Conservation (phyloP, 371 early-diverging fungal species). For the Mucor irregularis region DNA sequence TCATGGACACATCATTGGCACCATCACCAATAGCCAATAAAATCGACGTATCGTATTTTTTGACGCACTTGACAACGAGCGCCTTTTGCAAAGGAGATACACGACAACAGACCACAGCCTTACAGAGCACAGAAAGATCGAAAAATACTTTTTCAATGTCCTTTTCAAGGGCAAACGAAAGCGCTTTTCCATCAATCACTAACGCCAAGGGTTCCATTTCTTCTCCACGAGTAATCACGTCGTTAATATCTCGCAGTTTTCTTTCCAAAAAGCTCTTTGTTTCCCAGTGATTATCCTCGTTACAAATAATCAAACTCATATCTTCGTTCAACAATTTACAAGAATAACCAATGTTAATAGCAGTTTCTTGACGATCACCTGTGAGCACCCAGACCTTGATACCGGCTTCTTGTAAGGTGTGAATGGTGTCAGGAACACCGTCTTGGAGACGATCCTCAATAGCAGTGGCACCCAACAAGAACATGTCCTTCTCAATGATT, state of each 20-base stretch:
- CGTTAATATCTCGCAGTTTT: constrained; percentile 70
- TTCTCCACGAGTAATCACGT: constrained; percentile 52
- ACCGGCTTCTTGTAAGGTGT: constrained; percentile 91
- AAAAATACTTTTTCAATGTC: constrained; percentile 49
- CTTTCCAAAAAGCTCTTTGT: constrained; percentile 77
- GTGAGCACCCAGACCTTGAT: constrained; percentile 97
- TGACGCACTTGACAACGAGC: constrained; percentile 78
- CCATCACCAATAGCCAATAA: constrained; percentile 97
- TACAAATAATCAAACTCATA: constrained; percentile 80
- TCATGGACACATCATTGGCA: constrained; percentile 97
- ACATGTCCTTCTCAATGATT: constrained; percentile 89
- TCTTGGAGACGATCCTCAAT: constrained; percentile 99
- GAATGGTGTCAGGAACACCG: constrained; percentile 96
- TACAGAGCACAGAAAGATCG: constrained; percentile 52
- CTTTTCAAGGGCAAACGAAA: constrained; percentile 71
- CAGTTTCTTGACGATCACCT: constrained; percentile 93
- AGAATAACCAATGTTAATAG: constrained; percentile 91
- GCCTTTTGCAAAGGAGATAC: constrained; percentile 96
- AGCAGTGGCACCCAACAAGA: constrained; percentile 95
- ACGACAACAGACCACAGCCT: constrained; percentile 91
- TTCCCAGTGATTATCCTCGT: constrained; percentile 78
- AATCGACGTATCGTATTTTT: constrained; percentile 66
- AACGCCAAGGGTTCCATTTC: constrained; percentile 69
- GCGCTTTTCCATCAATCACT: constrained; percentile 70
- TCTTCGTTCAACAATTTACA: constrained; percentile 89